phyloP scores from a whole-genome alignment of 1,139 yeast genomes.

The Candida sp. region DNA sequence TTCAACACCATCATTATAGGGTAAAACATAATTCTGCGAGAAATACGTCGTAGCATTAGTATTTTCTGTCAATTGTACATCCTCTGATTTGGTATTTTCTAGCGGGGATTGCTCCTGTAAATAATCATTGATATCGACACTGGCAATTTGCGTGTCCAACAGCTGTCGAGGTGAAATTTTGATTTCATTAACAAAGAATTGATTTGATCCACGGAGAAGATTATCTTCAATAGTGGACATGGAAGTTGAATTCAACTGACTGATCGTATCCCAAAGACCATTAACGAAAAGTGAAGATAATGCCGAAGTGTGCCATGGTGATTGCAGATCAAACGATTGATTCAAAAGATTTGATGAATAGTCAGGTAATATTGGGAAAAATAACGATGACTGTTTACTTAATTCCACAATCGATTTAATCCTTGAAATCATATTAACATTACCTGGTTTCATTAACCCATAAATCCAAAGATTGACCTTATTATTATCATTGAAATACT shows the following conservation, averaged over 20 bases:
- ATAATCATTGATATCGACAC: conserved; percentile 13
- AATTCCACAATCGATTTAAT: conserved; percentile 46
- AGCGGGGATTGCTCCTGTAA: conserved; percentile 4
- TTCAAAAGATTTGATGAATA: conserved; percentile 7
- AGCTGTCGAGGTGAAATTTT: conserved; percentile 11
- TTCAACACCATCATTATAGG: conserved; percentile 4
- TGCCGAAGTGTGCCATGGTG: conserved; percentile 43
- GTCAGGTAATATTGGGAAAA: conserved; percentile 40
- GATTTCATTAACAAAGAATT: conserved; percentile 36
- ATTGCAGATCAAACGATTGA: conserved; percentile 14
- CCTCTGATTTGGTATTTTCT: conserved; percentile 1
- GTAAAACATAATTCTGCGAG: conserved; percentile 13
- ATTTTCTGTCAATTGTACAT: conserved; percentile 3
- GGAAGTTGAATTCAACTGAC: conserved; percentile 17
- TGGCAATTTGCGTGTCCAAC: conserved; percentile 5
- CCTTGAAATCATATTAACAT: conserved; percentile 27
- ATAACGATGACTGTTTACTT: conserved; percentile 42
- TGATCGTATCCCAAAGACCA: conserved; percentile 38
- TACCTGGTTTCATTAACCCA: conserved; percentile 15
- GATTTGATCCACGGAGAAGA: conserved; percentile 22
- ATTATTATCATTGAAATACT: conserved; percentile 57
- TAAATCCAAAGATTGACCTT: conserved; percentile 44
- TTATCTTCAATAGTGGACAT: conserved; percentile 34
- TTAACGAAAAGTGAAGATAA: conserved; percentile 27
- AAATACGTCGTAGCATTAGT: conserved; percentile 11